phyloP scores from a whole-genome alignment of 768 basidiomycete species.

The Leccinellum albellum region DNA sequence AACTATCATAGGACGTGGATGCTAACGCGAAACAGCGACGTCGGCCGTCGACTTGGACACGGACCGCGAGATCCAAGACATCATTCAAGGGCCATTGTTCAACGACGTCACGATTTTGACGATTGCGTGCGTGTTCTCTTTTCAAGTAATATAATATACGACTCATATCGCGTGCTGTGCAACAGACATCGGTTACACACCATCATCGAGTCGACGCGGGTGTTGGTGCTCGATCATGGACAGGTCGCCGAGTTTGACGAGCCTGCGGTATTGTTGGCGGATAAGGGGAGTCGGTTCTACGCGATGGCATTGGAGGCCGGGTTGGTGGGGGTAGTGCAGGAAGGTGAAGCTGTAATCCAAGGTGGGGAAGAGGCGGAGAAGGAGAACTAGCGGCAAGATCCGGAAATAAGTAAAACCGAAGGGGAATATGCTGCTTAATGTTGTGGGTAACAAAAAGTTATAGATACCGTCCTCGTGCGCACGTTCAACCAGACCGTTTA shows the following conservation, averaged over 20 bases:
- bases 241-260: slow-evolving; percentile 78
- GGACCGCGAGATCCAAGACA: slow-evolving; percentile 83
- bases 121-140: slow-evolving; percentile 59
- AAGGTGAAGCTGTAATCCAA: too few species aligned
- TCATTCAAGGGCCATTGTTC: slow-evolving; percentile 79
- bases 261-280: slow-evolving; percentile 60
- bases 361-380: too few species aligned
- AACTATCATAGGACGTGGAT: not conserved
- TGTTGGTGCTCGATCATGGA: slow-evolving; percentile 83
- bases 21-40: slow-evolving; percentile 49
- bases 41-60: slow-evolving; percentile 90
- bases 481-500: too few species aligned
- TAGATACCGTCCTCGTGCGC: too few species aligned
- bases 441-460: too few species aligned
- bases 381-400: too few species aligned
- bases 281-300: slow-evolving; percentile 54
- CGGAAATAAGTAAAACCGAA: too few species aligned
- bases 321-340: not conserved
- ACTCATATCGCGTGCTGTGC: not conserved
- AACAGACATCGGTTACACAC: slow-evolving; percentile 76
- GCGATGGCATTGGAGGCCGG: slow-evolving; percentile 66
- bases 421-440: too few species aligned
- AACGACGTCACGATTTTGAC: slow-evolving; percentile 77
- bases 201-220: slow-evolving; percentile 74
- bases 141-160: not conserved